phyloP scores from a whole-genome alignment of 805 yeast species.

The Saturnispora silvae region DNA sequence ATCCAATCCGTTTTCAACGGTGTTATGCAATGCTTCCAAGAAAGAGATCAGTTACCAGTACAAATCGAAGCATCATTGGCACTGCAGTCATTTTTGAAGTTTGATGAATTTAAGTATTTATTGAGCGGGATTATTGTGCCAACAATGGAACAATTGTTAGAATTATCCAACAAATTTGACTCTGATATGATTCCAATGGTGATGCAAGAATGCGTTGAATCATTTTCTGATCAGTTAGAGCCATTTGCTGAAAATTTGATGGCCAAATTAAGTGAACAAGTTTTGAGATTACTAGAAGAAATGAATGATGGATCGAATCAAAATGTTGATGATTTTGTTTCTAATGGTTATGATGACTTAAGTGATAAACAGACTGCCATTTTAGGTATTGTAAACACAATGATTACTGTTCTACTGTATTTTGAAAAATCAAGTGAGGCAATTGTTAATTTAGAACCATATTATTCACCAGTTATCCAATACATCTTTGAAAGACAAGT shows the following conservation, averaged over 20 bases:
- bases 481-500: constrained; percentile 53
- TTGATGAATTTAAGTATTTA: constrained; percentile 57
- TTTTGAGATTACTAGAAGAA: constrained; percentile 60
- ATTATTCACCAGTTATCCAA: constrained; percentile 63
- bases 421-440: constrained; percentile 74
- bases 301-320: constrained; percentile 47
- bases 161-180: constrained; percentile 70
- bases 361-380: constrained; percentile 82
- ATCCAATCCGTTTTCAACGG: constrained; percentile 35
- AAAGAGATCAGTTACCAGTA: constrained; percentile 53
- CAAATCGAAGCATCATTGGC: constrained; percentile 80
- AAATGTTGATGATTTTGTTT: constrained; percentile 40
- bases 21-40: constrained; percentile 33
- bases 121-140: constrained; percentile 61
- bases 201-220: constrained; percentile 92
- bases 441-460: constrained; percentile 58
- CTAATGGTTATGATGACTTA: constrained; percentile 20
- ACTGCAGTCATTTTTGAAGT: constrained; percentile 63
- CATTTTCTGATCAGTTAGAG: constrained; percentile 75
- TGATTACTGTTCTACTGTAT: constrained; percentile 76
- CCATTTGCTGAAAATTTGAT: constrained; percentile 74
- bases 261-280: constrained; percentile 60
- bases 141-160: constrained; percentile 70
- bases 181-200: constrained; percentile 80
- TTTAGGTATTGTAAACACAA: constrained; percentile 73